Evolutionary conservation across 2,329 filamentous ascomycete genomes (phyloP).

Genomic region (Zasmidium angulare): DNA sequence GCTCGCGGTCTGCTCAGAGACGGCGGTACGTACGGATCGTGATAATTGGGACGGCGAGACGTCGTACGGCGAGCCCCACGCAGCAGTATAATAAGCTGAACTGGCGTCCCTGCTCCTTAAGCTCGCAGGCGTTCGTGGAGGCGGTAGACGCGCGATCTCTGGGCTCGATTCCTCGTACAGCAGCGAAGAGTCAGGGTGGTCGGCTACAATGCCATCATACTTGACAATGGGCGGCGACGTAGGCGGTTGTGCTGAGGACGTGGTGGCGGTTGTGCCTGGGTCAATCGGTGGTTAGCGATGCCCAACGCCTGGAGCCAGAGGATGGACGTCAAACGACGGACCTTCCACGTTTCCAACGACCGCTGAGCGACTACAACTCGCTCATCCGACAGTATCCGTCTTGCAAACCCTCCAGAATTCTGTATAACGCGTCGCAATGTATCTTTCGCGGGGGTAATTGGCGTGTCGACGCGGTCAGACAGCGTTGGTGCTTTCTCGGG

Average conservation of each 20-base stretch:
- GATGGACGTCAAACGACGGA: background rate
- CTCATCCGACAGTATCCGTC: background rate
- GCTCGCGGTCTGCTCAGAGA: conserved; percentile 30
- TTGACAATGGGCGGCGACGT: conserved; percentile 22
- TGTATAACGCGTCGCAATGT: background rate
- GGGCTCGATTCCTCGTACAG: conserved; percentile 12
- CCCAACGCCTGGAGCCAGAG: background rate
- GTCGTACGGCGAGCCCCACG: conserved; percentile 90
- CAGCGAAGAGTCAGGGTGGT: background rate
- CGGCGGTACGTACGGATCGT: conserved; percentile 32
- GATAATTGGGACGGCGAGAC: conserved; percentile 52
- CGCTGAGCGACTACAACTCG: conserved; percentile 9
- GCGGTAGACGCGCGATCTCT: conserved; percentile 24
- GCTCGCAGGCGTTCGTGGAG: conserved; percentile 32
- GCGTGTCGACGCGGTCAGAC: conserved; percentile 3
- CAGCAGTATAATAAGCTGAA: conserved; percentile 62
- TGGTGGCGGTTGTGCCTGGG: conserved; percentile 13
- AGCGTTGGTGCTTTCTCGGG: background rate
- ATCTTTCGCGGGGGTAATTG: background rate
- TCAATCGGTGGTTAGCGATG: conserved; percentile 1
- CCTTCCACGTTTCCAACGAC: conserved; percentile 12
- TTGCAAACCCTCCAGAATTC: background rate
- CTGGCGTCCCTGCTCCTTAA: conserved; percentile 28
- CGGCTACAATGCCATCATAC: conserved; percentile 18
- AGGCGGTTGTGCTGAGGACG: conserved; percentile 15